A percentile compares a stretch with the other conserved stretches of the same genome.
phyloP scores from a whole-genome alignment of 371 early-diverging fungal species.

The Nosema muscidifuracis region DNA sequence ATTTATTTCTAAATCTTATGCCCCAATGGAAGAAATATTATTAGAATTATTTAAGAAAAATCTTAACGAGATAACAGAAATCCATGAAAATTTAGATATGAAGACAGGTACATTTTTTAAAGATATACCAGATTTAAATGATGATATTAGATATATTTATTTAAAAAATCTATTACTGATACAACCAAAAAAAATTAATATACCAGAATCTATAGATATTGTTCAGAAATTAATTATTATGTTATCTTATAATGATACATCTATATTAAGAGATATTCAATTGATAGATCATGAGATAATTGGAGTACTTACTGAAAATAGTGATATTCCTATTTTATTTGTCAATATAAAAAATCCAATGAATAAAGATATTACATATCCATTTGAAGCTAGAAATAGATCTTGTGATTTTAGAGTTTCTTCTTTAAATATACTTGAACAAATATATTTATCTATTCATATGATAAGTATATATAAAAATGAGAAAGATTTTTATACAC shows the following conservation, averaged over 20 bases:
- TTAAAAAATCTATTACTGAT: too few species aligned
- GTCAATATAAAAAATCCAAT: not conserved
- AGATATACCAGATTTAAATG: too few species aligned
- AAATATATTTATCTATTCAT: constrained; percentile 15
- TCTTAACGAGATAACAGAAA: too few species aligned
- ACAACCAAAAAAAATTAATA: too few species aligned
- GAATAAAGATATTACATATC: constrained; percentile 2
- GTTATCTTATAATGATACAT: constrained; percentile 31
- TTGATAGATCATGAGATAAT: constrained; percentile 20
- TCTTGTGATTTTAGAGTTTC: constrained; percentile 22
- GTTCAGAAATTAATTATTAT: too few species aligned
- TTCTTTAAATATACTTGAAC: constrained; percentile 18
- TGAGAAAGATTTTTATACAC: constrained; percentile 10
- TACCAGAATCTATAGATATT: too few species aligned
- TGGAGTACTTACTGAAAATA: constrained; percentile 21
- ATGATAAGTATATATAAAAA: constrained; percentile 20
- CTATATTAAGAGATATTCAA: not conserved
- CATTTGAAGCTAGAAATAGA: not conserved
- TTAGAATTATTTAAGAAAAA: too few species aligned
- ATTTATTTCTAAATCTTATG: too few species aligned
- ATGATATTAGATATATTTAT: too few species aligned
- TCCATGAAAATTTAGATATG: too few species aligned
- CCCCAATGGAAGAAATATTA: too few species aligned
- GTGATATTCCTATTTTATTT: constrained; percentile 9
- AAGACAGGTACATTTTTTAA: too few species aligned